Percentiles rank a stretch among this genome's conserved stretches.
Conservation (phyloP, 2,329 filamentous ascomycete species). For the Calonectria ilicicola region DNA sequence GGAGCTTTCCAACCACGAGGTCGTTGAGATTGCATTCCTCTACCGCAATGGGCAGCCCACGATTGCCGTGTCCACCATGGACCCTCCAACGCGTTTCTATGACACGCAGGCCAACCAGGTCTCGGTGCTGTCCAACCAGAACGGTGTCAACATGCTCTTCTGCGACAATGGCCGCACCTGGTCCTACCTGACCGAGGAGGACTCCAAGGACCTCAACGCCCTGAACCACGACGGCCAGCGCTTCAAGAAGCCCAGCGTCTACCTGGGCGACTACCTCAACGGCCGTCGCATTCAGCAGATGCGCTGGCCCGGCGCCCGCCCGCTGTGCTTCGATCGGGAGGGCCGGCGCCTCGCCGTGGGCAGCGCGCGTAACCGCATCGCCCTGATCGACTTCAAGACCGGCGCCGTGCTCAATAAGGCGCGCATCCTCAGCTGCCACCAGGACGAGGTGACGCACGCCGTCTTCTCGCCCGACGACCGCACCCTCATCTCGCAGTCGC, state of each 20-base stretch:
- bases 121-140: conserved; percentile 34
- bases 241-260: conserved; percentile 39
- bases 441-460: conserved; percentile 42
- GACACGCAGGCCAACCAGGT: conserved; percentile 37
- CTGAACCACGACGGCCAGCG: conserved; percentile 34
- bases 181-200: conserved; percentile 43
- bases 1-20: conserved; percentile 40
- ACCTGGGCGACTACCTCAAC: conserved; percentile 40
- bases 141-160: conserved; percentile 41
- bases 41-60: conserved; percentile 29
- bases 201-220: conserved; percentile 34
- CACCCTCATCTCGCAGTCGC: conserved; percentile 39
- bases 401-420: conserved; percentile 26
- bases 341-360: conserved; percentile 39
- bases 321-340: conserved; percentile 40
- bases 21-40: conserved; percentile 37
- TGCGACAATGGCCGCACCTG: conserved; percentile 34
- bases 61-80: conserved; percentile 41
- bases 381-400: conserved; percentile 33
- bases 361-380: conserved; percentile 36
- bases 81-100: conserved; percentile 41
- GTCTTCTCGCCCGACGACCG: conserved; percentile 42
- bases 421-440: conserved; percentile 36
- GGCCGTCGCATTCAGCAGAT: conserved; percentile 31
- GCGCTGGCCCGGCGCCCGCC: conserved; percentile 37